Conservation (phyloP, 108 stramenopile genomes). For the Cyclotella kingstonii region DNA sequence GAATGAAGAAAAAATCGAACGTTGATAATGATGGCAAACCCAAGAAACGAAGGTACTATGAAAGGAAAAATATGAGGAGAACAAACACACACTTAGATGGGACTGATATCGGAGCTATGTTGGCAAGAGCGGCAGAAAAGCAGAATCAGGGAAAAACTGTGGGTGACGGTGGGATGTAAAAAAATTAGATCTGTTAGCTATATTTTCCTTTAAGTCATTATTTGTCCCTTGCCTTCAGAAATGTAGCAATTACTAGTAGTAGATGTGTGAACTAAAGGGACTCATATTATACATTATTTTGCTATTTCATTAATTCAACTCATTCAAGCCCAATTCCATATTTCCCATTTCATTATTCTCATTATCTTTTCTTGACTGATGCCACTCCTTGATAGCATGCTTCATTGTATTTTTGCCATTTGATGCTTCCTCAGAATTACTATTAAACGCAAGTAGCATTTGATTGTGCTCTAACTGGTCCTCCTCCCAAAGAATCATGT, state of each 20-base stretch:
- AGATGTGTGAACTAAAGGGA: no score
- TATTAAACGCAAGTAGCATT: not conserved
- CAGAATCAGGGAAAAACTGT: conserved; percentile 78
- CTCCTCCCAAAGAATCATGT: conserved; percentile 49
- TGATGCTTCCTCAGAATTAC: not conserved
- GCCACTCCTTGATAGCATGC: conserved; percentile 35
- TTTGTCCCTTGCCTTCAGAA: no score
- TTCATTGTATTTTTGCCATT: not conserved
- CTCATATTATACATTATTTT: no score
- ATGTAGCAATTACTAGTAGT: no score
- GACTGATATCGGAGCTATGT: conserved; percentile 72
- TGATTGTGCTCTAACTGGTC: conserved; percentile 13
- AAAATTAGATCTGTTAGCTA: no score
- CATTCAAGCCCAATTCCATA: no score
- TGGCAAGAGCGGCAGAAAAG: conserved; percentile 66
- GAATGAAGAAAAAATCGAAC: conserved; percentile 62
- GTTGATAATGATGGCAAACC: conserved; percentile 84
- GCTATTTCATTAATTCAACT: no score
- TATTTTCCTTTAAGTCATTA: no score
- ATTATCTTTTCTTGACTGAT: conserved; percentile 29
- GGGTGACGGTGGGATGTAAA: conserved; percentile 88
- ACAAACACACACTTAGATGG: conserved; percentile 88
- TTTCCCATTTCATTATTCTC: conserved; percentile 17
- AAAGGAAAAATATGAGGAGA: conserved; percentile 79
- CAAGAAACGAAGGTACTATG: conserved; percentile 83